These are phyloP conservation scores for Salix dunnii DNA, from an alignment of 345 rosid species.

Conservation along the genomic window DNA sequence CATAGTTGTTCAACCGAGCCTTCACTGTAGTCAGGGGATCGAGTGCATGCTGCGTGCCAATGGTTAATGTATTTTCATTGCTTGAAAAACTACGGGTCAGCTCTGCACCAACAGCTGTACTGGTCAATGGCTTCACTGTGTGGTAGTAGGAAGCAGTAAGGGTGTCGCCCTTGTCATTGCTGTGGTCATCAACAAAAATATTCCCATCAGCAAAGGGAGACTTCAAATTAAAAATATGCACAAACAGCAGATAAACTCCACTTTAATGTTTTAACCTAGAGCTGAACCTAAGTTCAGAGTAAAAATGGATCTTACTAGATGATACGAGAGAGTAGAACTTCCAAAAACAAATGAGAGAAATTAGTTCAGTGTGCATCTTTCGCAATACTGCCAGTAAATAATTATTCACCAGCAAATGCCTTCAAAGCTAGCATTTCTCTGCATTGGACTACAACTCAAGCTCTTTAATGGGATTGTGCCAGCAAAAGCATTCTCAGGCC, in stretches of 20 bases:
- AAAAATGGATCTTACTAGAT: background rate
- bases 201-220: background rate
- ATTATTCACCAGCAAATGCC: background rate
- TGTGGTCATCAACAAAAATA: constrained; percentile 19
- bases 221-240: background rate
- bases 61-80: constrained; percentile 71
- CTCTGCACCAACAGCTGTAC: constrained; percentile 96
- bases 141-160: constrained; percentile 91
- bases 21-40: constrained; percentile 88
- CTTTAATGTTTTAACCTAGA: background rate
- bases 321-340: background rate
- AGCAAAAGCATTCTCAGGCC: background rate
- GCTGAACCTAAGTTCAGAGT: background rate
- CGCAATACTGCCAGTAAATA: background rate
- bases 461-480: background rate
- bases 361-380: background rate
- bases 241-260: background rate
- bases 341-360: background rate
- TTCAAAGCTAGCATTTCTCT: background rate
- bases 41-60: constrained; percentile 81
- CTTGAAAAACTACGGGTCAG: constrained; percentile 73
- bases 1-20: constrained; percentile 86
- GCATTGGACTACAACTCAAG: background rate
- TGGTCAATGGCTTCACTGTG: constrained; percentile 67
- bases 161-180: constrained; percentile 82